Conservation (phyloP, 352 stramenopile species). For the Phytophthora pini region DNA sequence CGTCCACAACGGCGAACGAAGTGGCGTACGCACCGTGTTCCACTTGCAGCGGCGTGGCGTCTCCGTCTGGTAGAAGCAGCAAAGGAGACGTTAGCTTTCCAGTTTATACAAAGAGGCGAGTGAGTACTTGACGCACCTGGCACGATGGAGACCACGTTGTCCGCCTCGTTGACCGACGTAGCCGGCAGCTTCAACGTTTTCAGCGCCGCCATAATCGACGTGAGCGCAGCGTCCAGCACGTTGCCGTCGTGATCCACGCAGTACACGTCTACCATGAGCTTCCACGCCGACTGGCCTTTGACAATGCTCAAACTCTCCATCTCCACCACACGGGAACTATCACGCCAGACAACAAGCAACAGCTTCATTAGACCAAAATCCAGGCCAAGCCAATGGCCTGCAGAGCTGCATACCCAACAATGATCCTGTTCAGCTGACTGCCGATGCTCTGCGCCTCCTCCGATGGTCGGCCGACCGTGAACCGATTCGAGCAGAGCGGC, state of each 20-base stretch:
- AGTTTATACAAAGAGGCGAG: not conserved
- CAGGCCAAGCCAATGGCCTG: not conserved
- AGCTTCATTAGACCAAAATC: not conserved
- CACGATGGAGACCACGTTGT: conserved; percentile 76
- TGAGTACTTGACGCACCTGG: conserved; percentile 39
- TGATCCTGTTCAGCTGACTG: conserved; percentile 76
- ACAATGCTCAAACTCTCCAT: conserved; percentile 81
- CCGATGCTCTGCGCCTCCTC: conserved; percentile 82
- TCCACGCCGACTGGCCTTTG: conserved; percentile 80
- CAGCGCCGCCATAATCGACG: conserved; percentile 75
- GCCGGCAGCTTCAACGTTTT: conserved; percentile 68
- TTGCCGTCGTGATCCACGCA: conserved; percentile 87
- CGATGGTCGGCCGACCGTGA: conserved; percentile 69
- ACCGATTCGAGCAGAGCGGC: conserved; percentile 78
- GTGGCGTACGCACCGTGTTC: conserved; percentile 70
- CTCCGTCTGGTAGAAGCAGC: conserved; percentile 46
- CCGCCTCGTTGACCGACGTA: conserved; percentile 63
- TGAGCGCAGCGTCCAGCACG: conserved; percentile 73
- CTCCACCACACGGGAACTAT: conserved; percentile 77
- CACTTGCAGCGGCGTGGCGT: conserved; percentile 53
- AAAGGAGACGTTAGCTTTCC: conserved; percentile 4
- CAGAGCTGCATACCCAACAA: conserved; percentile 56
- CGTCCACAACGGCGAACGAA: conserved; percentile 70
- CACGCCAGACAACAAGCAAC: not conserved
- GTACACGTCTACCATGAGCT: conserved; percentile 82